Conservation (phyloP, 2,329 filamentous ascomycete species). For the Xylaria sp. region DNA sequence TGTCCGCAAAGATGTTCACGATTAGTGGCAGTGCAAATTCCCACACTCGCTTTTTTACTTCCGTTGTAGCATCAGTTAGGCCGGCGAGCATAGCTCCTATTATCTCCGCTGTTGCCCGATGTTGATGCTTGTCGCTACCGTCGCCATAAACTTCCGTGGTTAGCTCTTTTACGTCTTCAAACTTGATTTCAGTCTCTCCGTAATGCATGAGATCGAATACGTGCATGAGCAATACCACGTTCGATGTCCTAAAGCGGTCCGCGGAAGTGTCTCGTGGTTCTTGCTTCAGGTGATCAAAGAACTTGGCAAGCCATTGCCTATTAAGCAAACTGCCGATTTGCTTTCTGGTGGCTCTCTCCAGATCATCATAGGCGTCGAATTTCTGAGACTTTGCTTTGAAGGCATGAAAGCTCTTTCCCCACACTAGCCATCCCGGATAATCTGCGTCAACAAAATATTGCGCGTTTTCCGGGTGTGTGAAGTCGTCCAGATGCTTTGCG, state of each 20-base stretch:
- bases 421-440: conserved; percentile 95
- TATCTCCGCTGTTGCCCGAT: conserved; percentile 94
- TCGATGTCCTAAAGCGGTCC: conserved; percentile 91
- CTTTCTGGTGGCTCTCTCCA: conserved; percentile 77
- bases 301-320: conserved; percentile 85
- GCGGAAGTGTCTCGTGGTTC: conserved; percentile 85
- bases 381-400: conserved; percentile 76
- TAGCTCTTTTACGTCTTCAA: conserved; percentile 89
- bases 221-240: conserved; percentile 87
- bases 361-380: conserved; percentile 80
- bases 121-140: conserved; percentile 96
- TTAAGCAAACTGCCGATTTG: conserved; percentile 86
- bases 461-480: conserved; percentile 76
- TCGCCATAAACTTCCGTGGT: conserved; percentile 84
- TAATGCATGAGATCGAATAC: conserved; percentile 90
- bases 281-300: conserved; percentile 95
- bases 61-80: conserved; percentile 79
- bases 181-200: conserved; percentile 78
- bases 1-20: conserved; percentile 86
- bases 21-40: conserved; percentile 90
- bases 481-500: conserved; percentile 78
- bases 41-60: conserved; percentile 83
- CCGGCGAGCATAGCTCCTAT: conserved; percentile 85
- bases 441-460: conserved; percentile 93
- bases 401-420: conserved; percentile 87